phyloP scores from a whole-genome alignment of 1,139 yeast species.

The Candida tetrigidarum region DNA sequence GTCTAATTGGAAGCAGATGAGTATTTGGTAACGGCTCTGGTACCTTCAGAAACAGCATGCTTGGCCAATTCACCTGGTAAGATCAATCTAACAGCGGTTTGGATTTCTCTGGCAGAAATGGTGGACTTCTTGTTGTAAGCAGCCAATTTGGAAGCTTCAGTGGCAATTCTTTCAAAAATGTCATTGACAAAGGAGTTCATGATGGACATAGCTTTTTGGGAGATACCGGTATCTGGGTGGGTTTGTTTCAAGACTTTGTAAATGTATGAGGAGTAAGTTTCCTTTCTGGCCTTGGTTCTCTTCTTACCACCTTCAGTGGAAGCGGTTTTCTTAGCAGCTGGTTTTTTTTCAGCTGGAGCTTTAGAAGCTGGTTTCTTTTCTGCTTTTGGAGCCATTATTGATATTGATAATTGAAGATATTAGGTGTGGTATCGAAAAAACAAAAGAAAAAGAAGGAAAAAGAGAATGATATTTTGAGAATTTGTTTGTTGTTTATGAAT shows the following conservation, averaged over 20 bases:
- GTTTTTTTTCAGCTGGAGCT: constrained; percentile 98
- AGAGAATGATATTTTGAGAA: background rate
- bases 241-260: constrained; percentile 99
- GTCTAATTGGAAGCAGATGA: constrained; percentile 72
- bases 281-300: constrained; percentile 98
- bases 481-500: background rate
- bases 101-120: constrained; percentile 98
- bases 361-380: constrained; percentile 99
- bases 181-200: constrained; percentile 99
- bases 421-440: constrained; percentile 2
- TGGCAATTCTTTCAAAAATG: constrained; percentile 92
- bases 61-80: constrained; percentile 99
- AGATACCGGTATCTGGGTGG: constrained; percentile 99
- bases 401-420: constrained; percentile 19
- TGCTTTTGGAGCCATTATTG: constrained; percentile 92
- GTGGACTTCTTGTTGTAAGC: constrained; percentile 99
- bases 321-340: constrained; percentile 94
- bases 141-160: constrained; percentile 99
- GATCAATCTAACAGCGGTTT: constrained; percentile 98
- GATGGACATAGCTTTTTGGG: constrained; percentile 99
- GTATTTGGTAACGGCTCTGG: constrained; percentile 99
- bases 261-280: constrained; percentile 97
- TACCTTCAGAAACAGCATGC: constrained; percentile 99
- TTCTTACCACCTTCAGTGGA: constrained; percentile 81
- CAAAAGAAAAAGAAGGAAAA: constrained; percentile 1